Conservation (phyloP, 225 moss, liverwort and hornwort species). For the Rhytidiadelphus loreus region DNA sequence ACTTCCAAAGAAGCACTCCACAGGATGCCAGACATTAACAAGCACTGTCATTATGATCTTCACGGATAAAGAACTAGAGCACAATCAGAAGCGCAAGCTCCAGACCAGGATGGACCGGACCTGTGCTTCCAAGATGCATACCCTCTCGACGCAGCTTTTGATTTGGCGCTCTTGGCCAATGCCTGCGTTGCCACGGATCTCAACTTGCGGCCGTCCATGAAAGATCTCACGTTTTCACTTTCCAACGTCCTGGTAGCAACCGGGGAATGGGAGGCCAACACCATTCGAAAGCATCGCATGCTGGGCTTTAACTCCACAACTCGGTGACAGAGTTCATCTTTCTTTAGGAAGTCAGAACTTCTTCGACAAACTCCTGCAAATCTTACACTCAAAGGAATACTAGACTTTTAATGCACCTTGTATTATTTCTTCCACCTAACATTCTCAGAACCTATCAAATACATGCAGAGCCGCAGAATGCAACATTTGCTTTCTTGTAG, state of each 20-base stretch:
- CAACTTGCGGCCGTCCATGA: background rate
- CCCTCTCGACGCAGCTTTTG: background rate
- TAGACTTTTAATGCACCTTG: background rate
- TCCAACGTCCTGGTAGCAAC: background rate
- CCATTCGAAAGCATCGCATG: background rate
- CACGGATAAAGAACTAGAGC: background rate
- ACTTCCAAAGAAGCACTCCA: background rate
- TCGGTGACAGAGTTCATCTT: background rate
- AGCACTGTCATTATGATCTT: background rate
- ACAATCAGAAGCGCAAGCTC: background rate
- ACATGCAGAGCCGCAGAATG: background rate
- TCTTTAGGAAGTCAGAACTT: background rate
- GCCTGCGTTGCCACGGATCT: background rate
- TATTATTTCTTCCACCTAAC: background rate
- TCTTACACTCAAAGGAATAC: background rate
- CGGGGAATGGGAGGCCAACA: background rate
- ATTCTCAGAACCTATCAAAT: background rate
- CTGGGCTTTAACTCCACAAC: background rate
- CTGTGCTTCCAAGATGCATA: background rate
- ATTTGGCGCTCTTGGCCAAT: background rate
- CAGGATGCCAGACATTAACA: background rate
- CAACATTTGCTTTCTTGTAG: background rate
- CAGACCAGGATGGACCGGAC: slow-evolving; percentile 1
- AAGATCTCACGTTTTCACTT: background rate
- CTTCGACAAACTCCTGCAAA: background rate